Percentiles rank a stretch among this genome's conserved stretches.
Evolutionary conservation across 805 yeast genomes (phyloP).

Genomic region (Myxozyma sirexii): DNA sequence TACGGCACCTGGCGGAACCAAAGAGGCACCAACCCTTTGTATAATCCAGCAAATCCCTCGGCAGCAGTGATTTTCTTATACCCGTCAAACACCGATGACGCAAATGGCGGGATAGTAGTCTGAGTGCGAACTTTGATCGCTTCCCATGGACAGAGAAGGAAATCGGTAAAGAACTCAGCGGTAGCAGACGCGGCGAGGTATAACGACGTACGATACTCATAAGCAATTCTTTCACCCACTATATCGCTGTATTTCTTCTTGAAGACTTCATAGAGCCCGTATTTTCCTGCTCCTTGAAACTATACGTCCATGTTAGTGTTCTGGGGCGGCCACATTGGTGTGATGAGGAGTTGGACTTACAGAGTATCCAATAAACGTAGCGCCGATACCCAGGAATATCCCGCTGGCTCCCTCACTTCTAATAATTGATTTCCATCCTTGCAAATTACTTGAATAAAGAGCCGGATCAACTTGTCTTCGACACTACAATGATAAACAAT

Average conservation of each 20-base stretch:
- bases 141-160: constrained; percentile 89
- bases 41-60: constrained; percentile 74
- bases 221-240: constrained; percentile 63
- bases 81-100: constrained; percentile 64
- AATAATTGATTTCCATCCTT: constrained; percentile 13
- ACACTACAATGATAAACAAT: not conserved
- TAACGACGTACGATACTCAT: constrained; percentile 68
- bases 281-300: constrained; percentile 93
- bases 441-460: constrained; percentile 50
- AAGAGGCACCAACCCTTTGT: constrained; percentile 85
- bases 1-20: constrained; percentile 97
- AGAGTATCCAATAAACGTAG: constrained; percentile 90
- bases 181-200: constrained; percentile 84
- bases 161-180: constrained; percentile 91
- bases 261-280: constrained; percentile 90
- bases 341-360: not conserved
- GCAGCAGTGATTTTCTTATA: constrained; percentile 61
- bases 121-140: constrained; percentile 87
- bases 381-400: constrained; percentile 60
- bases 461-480: constrained; percentile 47
- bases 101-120: constrained; percentile 86
- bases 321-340: not conserved
- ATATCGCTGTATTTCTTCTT: constrained; percentile 72
- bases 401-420: not conserved
- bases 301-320: not conserved